A percentile compares a stretch with the other conserved stretches of the same genome.
These are phyloP conservation scores for Candida golubevii DNA, from an alignment of 805 yeast species.

Conservation along the genomic window DNA sequence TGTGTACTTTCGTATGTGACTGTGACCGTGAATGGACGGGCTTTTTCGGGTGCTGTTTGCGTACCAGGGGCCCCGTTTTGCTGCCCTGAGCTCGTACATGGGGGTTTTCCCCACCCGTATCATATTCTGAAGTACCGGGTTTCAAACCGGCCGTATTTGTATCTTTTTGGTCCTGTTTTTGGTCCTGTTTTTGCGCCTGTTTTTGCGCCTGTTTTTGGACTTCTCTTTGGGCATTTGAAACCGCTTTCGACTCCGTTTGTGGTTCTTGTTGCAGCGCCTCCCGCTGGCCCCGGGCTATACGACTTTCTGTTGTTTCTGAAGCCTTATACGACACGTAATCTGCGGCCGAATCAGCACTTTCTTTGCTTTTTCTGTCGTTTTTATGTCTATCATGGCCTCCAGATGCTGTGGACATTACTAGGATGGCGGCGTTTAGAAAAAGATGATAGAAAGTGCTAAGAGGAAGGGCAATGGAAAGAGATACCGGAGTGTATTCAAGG, in stretches of 20 bases:
- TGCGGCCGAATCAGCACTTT: too few relatives aligned
- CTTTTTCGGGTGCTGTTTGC: constrained; percentile 6
- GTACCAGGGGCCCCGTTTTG: not conserved
- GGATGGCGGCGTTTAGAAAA: too few relatives aligned
- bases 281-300: constrained; percentile 1
- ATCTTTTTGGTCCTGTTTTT: not conserved
- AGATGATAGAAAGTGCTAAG: too few relatives aligned
- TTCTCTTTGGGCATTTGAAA: not conserved
- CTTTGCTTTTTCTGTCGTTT: too few relatives aligned
- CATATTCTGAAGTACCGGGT: not conserved
- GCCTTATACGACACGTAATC: constrained; percentile 4
- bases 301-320: constrained; percentile 2
- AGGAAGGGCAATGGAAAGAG: too few relatives aligned
- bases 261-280: not conserved
- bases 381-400: too few relatives aligned
- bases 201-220: too few relatives aligned
- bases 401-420: too few relatives aligned
- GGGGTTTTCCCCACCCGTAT: not conserved
- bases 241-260: not conserved
- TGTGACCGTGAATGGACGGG: constrained; percentile 14
- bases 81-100: constrained; percentile 1
- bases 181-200: too few relatives aligned
- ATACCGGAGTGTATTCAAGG: too few relatives aligned
- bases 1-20: constrained; percentile 12
- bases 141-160: not conserved